Percentiles rank a stretch among this genome's conserved stretches.
Conservation (phyloP, 2,329 filamentous ascomycete species). For the Aurifilum marmelostoma region DNA sequence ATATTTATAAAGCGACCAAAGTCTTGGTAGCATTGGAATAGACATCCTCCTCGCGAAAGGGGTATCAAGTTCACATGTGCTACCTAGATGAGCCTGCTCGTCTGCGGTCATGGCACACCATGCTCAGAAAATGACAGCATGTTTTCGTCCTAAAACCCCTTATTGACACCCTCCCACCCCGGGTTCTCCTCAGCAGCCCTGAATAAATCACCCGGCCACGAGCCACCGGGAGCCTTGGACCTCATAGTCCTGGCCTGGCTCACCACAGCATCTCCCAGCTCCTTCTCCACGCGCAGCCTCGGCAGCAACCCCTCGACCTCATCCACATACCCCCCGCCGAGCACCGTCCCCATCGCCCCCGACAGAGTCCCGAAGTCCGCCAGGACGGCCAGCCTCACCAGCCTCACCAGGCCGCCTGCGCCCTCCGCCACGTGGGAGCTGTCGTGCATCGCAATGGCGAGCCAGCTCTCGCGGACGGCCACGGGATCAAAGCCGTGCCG, state of each 20-base stretch:
- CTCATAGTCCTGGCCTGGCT: conserved; percentile 28
- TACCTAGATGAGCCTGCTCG: neutral
- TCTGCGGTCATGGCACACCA: neutral
- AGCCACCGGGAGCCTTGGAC: conserved; percentile 32
- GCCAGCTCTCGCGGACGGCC: conserved; percentile 39
- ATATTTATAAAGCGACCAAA: conserved; percentile 6
- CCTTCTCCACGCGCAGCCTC: conserved; percentile 34
- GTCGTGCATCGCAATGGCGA: conserved; percentile 41
- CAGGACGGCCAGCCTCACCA: conserved; percentile 39
- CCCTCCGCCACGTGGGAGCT: conserved; percentile 43
- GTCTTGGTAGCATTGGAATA: conserved; percentile 20
- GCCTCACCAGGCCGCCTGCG: conserved; percentile 39
- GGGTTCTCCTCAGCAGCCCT: conserved; percentile 32
- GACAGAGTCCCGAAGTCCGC: conserved; percentile 37
- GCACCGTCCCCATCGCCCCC: neutral
- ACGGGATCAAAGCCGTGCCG: conserved; percentile 33
- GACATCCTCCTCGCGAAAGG: conserved; percentile 23
- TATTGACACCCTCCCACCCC: conserved; percentile 34
- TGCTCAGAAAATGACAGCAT: neutral
- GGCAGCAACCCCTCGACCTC: conserved; percentile 31
- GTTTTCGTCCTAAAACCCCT: conserved; percentile 26
- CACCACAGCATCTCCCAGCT: conserved; percentile 34
- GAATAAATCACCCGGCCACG: conserved; percentile 33
- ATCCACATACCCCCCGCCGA: conserved; percentile 6
- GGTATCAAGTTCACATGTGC: conserved; percentile 16